phyloP scores from a whole-genome alignment of 179 eudicot genomes.

The Actinidia arguta region DNA sequence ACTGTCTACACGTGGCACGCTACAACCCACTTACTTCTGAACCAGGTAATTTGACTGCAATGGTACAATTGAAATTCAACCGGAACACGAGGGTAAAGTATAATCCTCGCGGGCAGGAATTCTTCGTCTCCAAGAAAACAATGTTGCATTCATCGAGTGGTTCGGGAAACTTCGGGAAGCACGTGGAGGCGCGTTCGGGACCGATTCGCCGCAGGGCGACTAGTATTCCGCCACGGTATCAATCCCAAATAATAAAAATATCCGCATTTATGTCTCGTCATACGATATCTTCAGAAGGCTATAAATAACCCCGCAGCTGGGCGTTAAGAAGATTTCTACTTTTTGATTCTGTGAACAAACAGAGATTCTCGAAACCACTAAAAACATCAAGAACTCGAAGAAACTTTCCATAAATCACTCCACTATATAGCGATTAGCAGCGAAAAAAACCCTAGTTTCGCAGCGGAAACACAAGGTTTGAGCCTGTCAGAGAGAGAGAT shows the following conservation, averaged over 20 bases:
- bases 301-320: conserved; percentile 32
- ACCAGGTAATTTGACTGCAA: no score
- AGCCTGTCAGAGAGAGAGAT: background rate
- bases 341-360: background rate
- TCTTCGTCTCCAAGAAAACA: no score
- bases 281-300: conserved; percentile 39
- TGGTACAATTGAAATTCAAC: no score
- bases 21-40: no score
- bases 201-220: background rate
- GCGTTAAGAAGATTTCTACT: background rate
- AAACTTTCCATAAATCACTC: background rate
- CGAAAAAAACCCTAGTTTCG: background rate
- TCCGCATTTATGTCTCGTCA: no score
- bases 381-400: background rate
- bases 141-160: background rate
- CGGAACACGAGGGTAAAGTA: no score
- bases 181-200: background rate
- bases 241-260: background rate
- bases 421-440: background rate
- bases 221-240: conserved; percentile 26
- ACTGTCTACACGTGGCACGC: no score
- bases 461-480: background rate
- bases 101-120: no score
- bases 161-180: conserved; percentile 17
- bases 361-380: background rate